Base-by-base conservation (phyloP, 129 eudicot genomes). In the Chrysanthemum seticuspe region DNA sequence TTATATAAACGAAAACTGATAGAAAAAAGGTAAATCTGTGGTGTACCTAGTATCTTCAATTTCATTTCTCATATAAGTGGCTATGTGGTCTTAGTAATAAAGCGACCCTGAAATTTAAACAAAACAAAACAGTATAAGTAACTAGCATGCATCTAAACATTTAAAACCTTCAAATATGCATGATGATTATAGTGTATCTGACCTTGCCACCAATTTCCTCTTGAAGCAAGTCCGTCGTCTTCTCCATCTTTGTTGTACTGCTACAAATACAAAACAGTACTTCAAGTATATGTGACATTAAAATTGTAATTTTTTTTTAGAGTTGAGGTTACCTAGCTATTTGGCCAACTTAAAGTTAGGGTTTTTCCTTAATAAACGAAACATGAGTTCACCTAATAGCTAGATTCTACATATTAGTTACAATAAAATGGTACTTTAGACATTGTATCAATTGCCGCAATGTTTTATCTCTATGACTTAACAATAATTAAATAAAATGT, bases 171-270 rank as follows among this genome's bases (percentile, higher is more conserved):
- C 19, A 44, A 56, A 5, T 6, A 4, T 27, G 15, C 54, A 4
- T 5, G 10, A 13, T 63, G 12, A 14, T 1, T 13, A 1, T 27
- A 40, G 13, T 6, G 18, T 36, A 6, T 51, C 75, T 34, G 77
- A 89, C 97, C 98, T 76, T 85, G 90, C 98, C 96, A 92, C 96
- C 96, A 92, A 54, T 89, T 92, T 70, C 97, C 97, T 81, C 94
- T 76, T 5, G 97, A 81, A 78, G 94, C 97, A 78, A 80, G 77
- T 62, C 85, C 91, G 23, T 92, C 96, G 48, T 87, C 98, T 75
- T 92, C 96, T 49, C 78, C 81, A 54, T 85, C 88, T 70, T 92
- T 89, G 16, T 76, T 74, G 70, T 74, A 76, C 86, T 85, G 72
- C 45, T 71, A 67, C 77, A 71, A 21, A 23, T 8, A 53, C n/a